Conservation (phyloP, 768 basidiomycete genomes). For the Nidularia sp. region DNA sequence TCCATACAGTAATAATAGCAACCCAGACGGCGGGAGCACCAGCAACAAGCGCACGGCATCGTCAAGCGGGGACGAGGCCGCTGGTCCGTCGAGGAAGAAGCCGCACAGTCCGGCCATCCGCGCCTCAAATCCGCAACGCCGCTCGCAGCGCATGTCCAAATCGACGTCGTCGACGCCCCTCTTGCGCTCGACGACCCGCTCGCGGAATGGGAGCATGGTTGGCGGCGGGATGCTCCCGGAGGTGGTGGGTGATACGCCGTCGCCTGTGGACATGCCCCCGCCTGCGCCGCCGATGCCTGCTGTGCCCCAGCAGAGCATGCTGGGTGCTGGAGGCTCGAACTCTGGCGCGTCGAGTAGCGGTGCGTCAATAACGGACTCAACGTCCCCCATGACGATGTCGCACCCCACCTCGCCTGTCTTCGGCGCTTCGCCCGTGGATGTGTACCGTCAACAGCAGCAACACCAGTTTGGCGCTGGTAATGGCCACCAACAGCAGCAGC, state of each 20-base stretch:
- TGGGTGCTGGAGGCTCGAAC: neutral
- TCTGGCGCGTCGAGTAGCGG: no score
- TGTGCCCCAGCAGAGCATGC: constrained; percentile 74
- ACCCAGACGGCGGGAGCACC: no score
- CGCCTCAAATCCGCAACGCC: constrained; percentile 26
- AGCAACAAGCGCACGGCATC: constrained; percentile 55
- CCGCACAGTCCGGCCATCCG: constrained; percentile 49
- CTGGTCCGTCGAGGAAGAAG: constrained; percentile 37
- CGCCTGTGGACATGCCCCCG: constrained; percentile 82
- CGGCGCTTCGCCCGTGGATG: constrained; percentile 5
- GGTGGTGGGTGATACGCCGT: constrained; percentile 59
- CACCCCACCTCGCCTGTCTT: neutral
- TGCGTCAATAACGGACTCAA: no score
- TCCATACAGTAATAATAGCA: no score
- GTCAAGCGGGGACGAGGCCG: constrained; percentile 48
- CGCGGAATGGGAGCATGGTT: constrained; percentile 1
- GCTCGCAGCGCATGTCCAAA: constrained; percentile 30
- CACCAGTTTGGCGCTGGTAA: no score
- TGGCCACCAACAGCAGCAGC: no score
- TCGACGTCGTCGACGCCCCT: constrained; percentile 61
- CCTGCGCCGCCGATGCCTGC: constrained; percentile 50
- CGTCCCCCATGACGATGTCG: no score
- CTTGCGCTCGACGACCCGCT: constrained; percentile 21
- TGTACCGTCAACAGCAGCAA: no score
- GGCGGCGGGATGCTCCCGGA: constrained; percentile 20